Base-by-base conservation (phyloP, 2,329 filamentous ascomycete genomes). In the Ceratocystiopsis brevicomis region DNA sequence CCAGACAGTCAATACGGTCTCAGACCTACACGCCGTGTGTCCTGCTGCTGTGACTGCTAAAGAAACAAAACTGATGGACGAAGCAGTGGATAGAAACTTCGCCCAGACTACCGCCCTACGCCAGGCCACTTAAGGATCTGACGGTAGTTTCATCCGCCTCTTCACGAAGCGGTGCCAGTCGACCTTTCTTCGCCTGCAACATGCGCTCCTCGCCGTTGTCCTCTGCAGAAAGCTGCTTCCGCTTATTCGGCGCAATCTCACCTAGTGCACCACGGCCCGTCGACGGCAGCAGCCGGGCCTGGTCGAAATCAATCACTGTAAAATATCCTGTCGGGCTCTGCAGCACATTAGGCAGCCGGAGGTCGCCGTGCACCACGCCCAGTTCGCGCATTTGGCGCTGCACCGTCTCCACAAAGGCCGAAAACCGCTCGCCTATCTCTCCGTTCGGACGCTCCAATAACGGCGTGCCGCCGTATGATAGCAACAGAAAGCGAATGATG, bases 291-390 rank as follows among this genome's bases (percentile, higher is more conserved):
- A 42, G 4, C 19, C 13, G n/a, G 1, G 40, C 44, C 8, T 14
- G 41, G 33, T 48, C 46, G 38, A 48, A 45, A 12, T 48, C 46
- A 5, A 48, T n/a, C 17, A 48, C n/a, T 3, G 11, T 19, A 11
- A 45, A 4, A 1, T 42, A 12, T 1, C 44, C 44, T 1, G 21
- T 19, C 3, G 46, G 21, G 10, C 34, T 19, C 21, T 32, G 44
- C 33, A 48, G 33, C 14, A 48, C 37, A 18, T 48, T 48, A 3
- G 44, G 44, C 39, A 42, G 18, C 2, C 44, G 44, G 5, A 45
- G 33, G 33, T 49, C 48, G 18, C 42, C 42, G 41, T 49, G 44
- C 13, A 37, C 39, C 6, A 49, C 44, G 6, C 44, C 44, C 4
- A 49, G 41, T 8, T 21, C 3, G 21, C 48, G 44, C 38, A 48